Percentiles rank a stretch among this genome's conserved stretches.
Conservation (phyloP, 805 yeast species). For the Starmerella stigmatis region DNA sequence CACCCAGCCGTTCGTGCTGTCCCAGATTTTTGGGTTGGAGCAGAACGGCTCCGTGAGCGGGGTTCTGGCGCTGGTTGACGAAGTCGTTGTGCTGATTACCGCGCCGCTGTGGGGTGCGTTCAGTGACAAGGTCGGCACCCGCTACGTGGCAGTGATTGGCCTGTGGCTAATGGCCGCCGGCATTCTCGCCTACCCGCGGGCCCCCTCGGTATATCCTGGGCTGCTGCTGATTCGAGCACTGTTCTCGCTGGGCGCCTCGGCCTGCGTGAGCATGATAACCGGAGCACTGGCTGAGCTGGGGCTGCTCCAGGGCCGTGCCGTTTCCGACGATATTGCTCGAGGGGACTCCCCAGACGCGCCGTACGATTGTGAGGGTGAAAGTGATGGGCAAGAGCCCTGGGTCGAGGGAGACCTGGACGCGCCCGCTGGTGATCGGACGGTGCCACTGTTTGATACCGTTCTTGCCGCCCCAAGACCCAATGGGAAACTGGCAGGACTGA, state of each 20-base stretch:
- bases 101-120: constrained; percentile 57
- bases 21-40: constrained; percentile 30
- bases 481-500: constrained; percentile 50
- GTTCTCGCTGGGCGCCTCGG: constrained; percentile 52
- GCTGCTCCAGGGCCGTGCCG: neutral
- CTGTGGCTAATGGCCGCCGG: constrained; percentile 40
- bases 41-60: constrained; percentile 40
- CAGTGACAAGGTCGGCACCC: constrained; percentile 53
- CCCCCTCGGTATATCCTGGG: constrained; percentile 39
- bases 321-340: neutral
- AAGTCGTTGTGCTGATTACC: constrained; percentile 41
- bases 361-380: neutral
- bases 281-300: constrained; percentile 45
- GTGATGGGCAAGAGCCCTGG: neutral
- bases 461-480: constrained; percentile 28
- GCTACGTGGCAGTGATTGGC: constrained; percentile 42
- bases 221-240: constrained; percentile 42
- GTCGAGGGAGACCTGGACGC: constrained; percentile 1
- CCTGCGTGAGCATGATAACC: constrained; percentile 47
- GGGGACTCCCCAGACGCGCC: neutral
- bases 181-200: constrained; percentile 42
- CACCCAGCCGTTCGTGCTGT: constrained; percentile 38
- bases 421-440: constrained; percentile 11
- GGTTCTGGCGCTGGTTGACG: constrained; percentile 47
- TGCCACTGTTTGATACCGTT: constrained; percentile 14